Evolutionary conservation across 2,329 filamentous ascomycete species (phyloP).

Genomic region (Trichophyton schoenleinii): DNA sequence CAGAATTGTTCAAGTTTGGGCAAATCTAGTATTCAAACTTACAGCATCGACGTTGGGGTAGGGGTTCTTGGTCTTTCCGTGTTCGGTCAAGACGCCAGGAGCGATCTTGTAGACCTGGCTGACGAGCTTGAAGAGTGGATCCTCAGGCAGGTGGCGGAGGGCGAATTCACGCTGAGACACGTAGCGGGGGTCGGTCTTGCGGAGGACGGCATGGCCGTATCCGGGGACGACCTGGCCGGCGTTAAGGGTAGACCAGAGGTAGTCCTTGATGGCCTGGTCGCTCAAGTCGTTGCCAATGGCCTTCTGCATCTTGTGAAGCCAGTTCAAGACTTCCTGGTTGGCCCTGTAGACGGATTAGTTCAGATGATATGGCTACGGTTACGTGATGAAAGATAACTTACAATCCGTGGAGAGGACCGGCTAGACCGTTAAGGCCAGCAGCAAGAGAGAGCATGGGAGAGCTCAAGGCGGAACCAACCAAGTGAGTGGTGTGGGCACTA

Average conservation of each 20-base stretch:
- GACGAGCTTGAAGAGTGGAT: slow-evolving; percentile 99
- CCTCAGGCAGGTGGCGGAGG: slow-evolving; percentile 81
- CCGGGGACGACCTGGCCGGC: slow-evolving; percentile 89
- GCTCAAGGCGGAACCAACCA: slow-evolving; percentile 91
- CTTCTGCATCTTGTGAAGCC: slow-evolving; percentile 99
- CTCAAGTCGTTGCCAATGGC: slow-evolving; percentile 82
- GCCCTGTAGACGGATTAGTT: slow-evolving; percentile 35
- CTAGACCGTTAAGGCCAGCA: slow-evolving; percentile 94
- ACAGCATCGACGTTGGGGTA: slow-evolving; percentile 91
- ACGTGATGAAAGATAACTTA: slow-evolving; percentile 18
- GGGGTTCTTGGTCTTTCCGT: slow-evolving; percentile 92
- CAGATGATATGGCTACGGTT: background rate
- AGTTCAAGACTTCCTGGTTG: slow-evolving; percentile 99
- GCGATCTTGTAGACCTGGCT: slow-evolving; percentile 99
- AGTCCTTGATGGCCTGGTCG: slow-evolving; percentile 93
- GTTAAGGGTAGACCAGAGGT: slow-evolving; percentile 97
- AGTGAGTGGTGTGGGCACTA: slow-evolving; percentile 93
- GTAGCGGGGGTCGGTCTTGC: slow-evolving; percentile 99
- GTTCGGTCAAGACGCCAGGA: slow-evolving; percentile 91
- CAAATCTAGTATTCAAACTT: background rate
- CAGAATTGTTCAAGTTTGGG: slow-evolving; percentile 7
- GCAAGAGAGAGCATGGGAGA: slow-evolving; percentile 94
- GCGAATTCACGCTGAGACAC: slow-evolving; percentile 96
- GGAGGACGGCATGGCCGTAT: slow-evolving; percentile 96
- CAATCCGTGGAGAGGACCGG: slow-evolving; percentile 94